These are phyloP conservation scores for Penicillium brasilianum DNA, from an alignment of 2,329 filamentous ascomycete genomes.

Conservation along the genomic window DNA sequence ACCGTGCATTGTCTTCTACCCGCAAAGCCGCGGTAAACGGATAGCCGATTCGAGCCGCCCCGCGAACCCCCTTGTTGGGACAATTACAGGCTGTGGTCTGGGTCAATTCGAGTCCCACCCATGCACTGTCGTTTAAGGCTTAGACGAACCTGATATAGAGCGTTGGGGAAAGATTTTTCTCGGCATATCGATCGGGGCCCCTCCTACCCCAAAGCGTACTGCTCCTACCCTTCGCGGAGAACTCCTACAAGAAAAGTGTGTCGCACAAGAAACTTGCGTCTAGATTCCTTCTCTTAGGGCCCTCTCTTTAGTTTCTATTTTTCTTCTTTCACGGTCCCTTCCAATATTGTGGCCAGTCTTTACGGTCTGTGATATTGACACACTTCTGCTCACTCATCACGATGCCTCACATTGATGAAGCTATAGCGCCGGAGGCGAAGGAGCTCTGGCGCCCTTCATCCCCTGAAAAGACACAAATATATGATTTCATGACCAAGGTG, in stretches of 20 bases:
- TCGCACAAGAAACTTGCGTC: not conserved
- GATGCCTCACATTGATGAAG: slow-evolving; percentile 32
- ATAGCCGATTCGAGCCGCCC: slow-evolving; percentile 26
- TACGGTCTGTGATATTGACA: not conserved
- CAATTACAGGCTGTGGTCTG: slow-evolving; percentile 10
- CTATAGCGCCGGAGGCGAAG: slow-evolving; percentile 25
- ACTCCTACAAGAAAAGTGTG: not conserved
- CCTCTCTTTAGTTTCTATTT: not conserved
- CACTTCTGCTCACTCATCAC: not conserved
- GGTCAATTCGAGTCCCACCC: slow-evolving; percentile 16
- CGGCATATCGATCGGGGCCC: slow-evolving; percentile 7
- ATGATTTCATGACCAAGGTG: slow-evolving; percentile 71
- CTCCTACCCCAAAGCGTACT: not conserved
- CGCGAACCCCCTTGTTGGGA: slow-evolving; percentile 21
- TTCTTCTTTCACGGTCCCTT: not conserved
- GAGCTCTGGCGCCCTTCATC: slow-evolving; percentile 74
- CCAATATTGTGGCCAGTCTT: not conserved
- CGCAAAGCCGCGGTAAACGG: slow-evolving; percentile 26
- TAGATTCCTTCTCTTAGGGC: not conserved
- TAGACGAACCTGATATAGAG: slow-evolving; percentile 5
- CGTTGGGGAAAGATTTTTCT: slow-evolving; percentile 7
- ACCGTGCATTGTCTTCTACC: slow-evolving; percentile 8
- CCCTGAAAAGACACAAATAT: slow-evolving; percentile 72
- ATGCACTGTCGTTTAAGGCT: slow-evolving; percentile 12
- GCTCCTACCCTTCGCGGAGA: not conserved